These are phyloP conservation scores for Phytophthora macrochlamydospora DNA, from an alignment of 352 stramenopile genomes.

Conservation along the genomic window DNA sequence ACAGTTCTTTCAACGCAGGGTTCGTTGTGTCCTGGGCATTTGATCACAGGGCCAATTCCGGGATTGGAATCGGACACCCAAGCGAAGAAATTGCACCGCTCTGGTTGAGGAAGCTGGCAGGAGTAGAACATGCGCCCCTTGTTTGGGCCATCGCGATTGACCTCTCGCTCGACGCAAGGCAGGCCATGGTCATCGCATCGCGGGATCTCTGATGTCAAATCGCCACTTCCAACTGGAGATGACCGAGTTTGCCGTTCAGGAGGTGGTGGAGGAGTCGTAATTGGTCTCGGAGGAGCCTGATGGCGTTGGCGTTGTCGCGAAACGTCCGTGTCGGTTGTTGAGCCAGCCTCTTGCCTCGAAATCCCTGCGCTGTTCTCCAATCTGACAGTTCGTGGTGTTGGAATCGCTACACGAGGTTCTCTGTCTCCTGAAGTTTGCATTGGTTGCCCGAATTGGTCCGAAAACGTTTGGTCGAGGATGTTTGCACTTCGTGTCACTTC, in stretches of 20 bases:
- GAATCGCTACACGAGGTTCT: constrained; percentile 5
- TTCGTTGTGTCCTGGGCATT: constrained; percentile 53
- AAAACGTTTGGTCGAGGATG: constrained; percentile 92
- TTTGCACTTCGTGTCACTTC: constrained; percentile 76
- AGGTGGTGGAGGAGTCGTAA: background rate
- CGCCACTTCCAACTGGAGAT: constrained; percentile 3
- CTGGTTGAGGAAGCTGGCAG: constrained; percentile 81
- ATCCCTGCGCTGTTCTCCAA: background rate
- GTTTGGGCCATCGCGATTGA: constrained; percentile 79
- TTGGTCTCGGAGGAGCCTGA: constrained; percentile 12
- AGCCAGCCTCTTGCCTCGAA: constrained; percentile 17
- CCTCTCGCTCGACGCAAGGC: constrained; percentile 55
- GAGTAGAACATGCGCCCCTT: constrained; percentile 93
- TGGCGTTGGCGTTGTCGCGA: constrained; percentile 9
- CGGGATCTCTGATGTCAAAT: constrained; percentile 25
- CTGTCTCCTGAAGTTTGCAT: constrained; percentile 9
- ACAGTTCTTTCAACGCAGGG: constrained; percentile 52
- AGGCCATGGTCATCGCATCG: constrained; percentile 59
- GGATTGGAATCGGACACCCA: constrained; percentile 76
- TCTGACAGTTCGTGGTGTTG: background rate
- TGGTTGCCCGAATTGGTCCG: constrained; percentile 82
- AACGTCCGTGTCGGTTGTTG: constrained; percentile 6
- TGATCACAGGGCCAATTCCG: constrained; percentile 18
- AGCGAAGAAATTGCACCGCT: constrained; percentile 93
- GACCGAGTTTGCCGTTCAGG: constrained; percentile 1